Evolutionary conservation across 2,329 filamentous ascomycete genomes (phyloP).

Genomic region (Phaeosphaeriaceae sp.): DNA sequence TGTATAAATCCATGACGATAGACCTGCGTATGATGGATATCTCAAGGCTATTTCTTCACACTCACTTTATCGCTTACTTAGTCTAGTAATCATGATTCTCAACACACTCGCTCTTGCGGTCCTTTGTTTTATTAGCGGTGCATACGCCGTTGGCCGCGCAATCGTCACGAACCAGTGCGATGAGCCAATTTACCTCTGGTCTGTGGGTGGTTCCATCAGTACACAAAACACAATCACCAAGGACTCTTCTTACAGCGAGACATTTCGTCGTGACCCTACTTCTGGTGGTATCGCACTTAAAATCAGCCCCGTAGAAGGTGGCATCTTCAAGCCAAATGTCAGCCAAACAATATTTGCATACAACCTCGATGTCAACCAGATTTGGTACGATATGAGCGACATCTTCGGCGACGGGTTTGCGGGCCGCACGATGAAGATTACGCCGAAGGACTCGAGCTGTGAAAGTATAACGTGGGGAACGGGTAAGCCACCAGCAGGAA

Average conservation of each 20-base stretch:
- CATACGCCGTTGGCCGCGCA: constrained; percentile 32
- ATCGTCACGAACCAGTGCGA: constrained; percentile 43
- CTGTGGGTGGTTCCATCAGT: constrained; percentile 28
- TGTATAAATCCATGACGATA: too few relatives aligned
- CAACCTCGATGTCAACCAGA: constrained; percentile 25
- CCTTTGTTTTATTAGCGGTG: constrained; percentile 10
- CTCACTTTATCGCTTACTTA: constrained; percentile 5
- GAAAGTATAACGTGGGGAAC: constrained; percentile 30
- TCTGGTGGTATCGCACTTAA: constrained; percentile 35
- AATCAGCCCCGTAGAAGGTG: constrained; percentile 23
- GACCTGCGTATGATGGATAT: too few relatives aligned
- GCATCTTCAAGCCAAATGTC: constrained; percentile 34
- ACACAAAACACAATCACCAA: constrained; percentile 21
- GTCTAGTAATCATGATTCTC: constrained; percentile 18
- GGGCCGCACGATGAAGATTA: constrained; percentile 31
- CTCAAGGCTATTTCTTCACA: background rate
- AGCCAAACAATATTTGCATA: constrained; percentile 40
- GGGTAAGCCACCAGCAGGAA: constrained; percentile 32
- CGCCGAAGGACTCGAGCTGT: constrained; percentile 29
- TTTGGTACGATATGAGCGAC: constrained; percentile 40
- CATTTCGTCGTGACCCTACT: constrained; percentile 23
- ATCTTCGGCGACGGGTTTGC: constrained; percentile 36
- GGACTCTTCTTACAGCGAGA: constrained; percentile 36
- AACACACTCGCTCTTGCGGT: constrained; percentile 14
- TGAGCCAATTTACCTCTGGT: constrained; percentile 37